A percentile compares a stretch with the other conserved stretches of the same genome.
These are phyloP conservation scores for Rhizopogon roseolus DNA, from an alignment of 768 basidiomycete species.

Conservation along the genomic window DNA sequence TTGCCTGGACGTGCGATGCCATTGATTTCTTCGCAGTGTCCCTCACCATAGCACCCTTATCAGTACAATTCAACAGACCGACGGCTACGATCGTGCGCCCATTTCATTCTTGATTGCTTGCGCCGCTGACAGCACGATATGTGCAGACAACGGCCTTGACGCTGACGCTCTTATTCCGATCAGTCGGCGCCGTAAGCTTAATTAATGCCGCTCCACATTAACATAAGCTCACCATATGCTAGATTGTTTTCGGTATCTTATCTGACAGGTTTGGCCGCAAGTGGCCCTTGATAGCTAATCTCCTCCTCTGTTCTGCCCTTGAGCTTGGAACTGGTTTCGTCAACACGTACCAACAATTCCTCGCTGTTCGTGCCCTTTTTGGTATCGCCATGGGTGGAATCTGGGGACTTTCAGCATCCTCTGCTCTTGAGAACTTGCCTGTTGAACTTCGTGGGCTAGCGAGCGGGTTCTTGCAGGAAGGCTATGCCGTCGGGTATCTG, in stretches of 20 bases:
- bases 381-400: conserved; percentile 88
- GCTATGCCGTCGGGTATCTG: conserved; percentile 84
- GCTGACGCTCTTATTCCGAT: conserved; percentile 88
- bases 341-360: conserved; percentile 70
- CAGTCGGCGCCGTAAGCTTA: conserved; percentile 57
- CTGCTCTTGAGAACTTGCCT: conserved; percentile 86
- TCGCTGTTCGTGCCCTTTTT: conserved; percentile 78
- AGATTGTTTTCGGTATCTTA: conserved; percentile 74
- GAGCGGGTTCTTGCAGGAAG: conserved; percentile 83
- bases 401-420: conserved; percentile 81
- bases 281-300: conserved; percentile 83
- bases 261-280: conserved; percentile 90
- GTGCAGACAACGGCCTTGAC: conserved; percentile 76
- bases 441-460: conserved; percentile 82
- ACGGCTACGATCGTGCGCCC: conserved; percentile 39
- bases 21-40: conserved; percentile 84
- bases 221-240: not conserved
- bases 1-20: conserved; percentile 85
- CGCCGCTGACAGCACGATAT: not conserved
- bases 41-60: conserved; percentile 45
- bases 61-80: conserved; percentile 40
- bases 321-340: conserved; percentile 82
- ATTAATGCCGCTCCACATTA: not conserved
- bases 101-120: not conserved
- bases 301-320: conserved; percentile 64